Conservation (phyloP, 768 basidiomycete genomes). For the Lactifluus pinguis region DNA sequence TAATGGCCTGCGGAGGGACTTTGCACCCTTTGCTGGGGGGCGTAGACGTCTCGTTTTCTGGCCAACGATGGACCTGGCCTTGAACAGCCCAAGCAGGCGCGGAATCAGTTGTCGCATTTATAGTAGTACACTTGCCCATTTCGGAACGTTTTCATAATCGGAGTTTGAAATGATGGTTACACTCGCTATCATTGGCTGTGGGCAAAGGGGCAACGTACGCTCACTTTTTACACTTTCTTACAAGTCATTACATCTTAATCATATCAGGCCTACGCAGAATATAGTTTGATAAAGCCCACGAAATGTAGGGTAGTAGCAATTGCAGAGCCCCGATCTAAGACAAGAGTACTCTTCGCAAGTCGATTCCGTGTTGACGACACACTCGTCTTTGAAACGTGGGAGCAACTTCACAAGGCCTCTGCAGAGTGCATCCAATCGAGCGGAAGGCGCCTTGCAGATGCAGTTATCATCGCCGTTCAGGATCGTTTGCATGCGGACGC, state of each 20-base stretch:
- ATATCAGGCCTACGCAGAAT: conserved; percentile 50
- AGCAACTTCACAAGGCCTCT: conserved; percentile 61
- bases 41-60: conserved; percentile 7
- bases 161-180: conserved; percentile 36
- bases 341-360: conserved; percentile 48
- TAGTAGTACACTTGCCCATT: too few species aligned
- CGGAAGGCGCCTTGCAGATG: conserved; percentile 72
- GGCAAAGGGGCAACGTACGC: conserved; percentile 67
- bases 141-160: background rate
- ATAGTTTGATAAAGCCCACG: conserved; percentile 50
- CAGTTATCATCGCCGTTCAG: conserved; percentile 72
- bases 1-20: conserved; percentile 1
- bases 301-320: conserved; percentile 74
- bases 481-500: conserved; percentile 74
- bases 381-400: conserved; percentile 63
- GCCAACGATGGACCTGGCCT: conserved; percentile 22
- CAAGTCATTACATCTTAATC: background rate
- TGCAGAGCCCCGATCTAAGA: conserved; percentile 70
- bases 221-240: conserved; percentile 16
- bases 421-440: conserved; percentile 51
- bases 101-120: conserved; percentile 65
- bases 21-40: conserved; percentile 5
- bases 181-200: conserved; percentile 72
- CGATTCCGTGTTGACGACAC: conserved; percentile 54
- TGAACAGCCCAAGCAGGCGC: conserved; percentile 43